Percentiles rank a stretch among this genome's conserved stretches.
phyloP scores from a whole-genome alignment of 2,329 filamentous ascomycete genomes.

The Sarocladium strictum region DNA sequence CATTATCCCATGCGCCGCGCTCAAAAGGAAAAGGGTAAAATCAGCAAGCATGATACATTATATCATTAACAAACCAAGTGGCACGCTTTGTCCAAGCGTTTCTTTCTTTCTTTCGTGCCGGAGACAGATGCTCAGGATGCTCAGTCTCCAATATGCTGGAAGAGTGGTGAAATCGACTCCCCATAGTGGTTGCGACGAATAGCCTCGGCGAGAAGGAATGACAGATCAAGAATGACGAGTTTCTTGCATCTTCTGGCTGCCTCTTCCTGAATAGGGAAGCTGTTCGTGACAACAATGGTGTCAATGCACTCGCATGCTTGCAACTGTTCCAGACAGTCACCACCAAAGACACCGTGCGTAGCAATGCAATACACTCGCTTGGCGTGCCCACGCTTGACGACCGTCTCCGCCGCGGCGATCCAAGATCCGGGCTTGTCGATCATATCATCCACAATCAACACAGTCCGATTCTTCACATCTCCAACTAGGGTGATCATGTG shows the following conservation, averaged over 20 bases:
- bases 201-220: constrained; percentile 80
- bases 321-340: constrained; percentile 82
- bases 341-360: constrained; percentile 90
- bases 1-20: constrained; percentile 7
- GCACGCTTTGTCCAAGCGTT: not conserved
- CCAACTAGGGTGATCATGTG: constrained; percentile 97
- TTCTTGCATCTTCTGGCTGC: constrained; percentile 69
- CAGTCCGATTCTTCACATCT: constrained; percentile 79
- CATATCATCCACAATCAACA: constrained; percentile 97
- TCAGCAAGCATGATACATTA: constrained; percentile 17
- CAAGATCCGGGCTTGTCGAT: constrained; percentile 96
- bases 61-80: constrained; percentile 13
- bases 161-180: constrained; percentile 68
- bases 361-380: constrained; percentile 97
- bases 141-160: constrained; percentile 60
- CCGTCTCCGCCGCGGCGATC: constrained; percentile 95
- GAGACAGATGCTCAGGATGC: not conserved
- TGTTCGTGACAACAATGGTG: constrained; percentile 91
- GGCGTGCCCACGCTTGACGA: constrained; percentile 85
- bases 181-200: constrained; percentile 96
- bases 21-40: constrained; percentile 4
- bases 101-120: not conserved
- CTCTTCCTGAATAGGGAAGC: constrained; percentile 81
- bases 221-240: constrained; percentile 83
- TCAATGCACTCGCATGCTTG: constrained; percentile 91